phyloP scores from a whole-genome alignment of 1,139 yeast genomes.

The Magnusiomyces ingens region DNA sequence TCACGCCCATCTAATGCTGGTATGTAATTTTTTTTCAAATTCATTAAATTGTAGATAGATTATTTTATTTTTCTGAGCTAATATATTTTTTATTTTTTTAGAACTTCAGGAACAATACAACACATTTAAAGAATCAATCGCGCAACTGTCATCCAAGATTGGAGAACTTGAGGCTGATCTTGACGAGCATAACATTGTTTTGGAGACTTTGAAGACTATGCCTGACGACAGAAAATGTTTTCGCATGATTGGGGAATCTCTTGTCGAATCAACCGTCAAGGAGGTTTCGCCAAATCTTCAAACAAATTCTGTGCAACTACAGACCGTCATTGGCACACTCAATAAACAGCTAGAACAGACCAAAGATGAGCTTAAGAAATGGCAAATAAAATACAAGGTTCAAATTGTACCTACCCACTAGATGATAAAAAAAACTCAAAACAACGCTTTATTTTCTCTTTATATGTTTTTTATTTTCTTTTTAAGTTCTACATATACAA shows the following conservation, averaged over 20 bases:
- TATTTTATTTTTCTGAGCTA: background rate
- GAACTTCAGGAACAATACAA: conserved; percentile 40
- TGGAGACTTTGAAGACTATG: conserved; percentile 49
- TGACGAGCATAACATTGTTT: conserved; percentile 43
- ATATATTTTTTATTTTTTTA: conserved; percentile 1
- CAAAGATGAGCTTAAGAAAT: conserved; percentile 32
- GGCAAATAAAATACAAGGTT: conserved; percentile 40
- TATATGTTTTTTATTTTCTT: background rate
- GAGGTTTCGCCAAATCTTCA: conserved; percentile 66
- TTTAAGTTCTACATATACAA: background rate
- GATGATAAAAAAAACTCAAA: background rate
- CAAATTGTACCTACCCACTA: conserved; percentile 32
- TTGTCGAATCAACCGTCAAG: conserved; percentile 73
- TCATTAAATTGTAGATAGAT: background rate
- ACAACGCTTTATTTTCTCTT: conserved; percentile 1
- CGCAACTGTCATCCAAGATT: conserved; percentile 35
- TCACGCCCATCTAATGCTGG: conserved; percentile 15
- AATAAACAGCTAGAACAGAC: conserved; percentile 33
- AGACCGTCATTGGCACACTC: conserved; percentile 32
- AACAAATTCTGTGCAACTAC: conserved; percentile 45
- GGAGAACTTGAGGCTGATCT: conserved; percentile 38
- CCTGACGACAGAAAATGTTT: conserved; percentile 66
- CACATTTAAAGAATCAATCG: conserved; percentile 34
- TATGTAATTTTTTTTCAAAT: conserved; percentile 1
- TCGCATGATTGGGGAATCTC: conserved; percentile 91